Evolutionary conservation across 345 rosid genomes (phyloP), one percentile per base, ranked within the genome.

Genomic region (Fremontodendron californicum): DNA sequence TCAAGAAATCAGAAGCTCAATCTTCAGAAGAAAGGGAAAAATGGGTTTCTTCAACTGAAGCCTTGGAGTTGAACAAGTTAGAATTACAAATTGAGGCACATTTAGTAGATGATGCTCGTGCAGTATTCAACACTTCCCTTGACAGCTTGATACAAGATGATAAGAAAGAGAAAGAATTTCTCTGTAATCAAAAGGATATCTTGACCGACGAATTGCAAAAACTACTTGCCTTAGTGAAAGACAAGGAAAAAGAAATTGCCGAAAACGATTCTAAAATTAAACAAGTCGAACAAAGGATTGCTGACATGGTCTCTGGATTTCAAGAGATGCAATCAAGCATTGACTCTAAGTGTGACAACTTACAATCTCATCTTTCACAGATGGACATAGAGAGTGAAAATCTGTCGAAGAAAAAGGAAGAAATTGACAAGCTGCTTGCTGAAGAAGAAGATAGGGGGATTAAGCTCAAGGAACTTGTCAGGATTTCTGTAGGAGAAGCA

Each of bases 191-290:
- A 86, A 91, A 85, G 80, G 87, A 89, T 31, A 73, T 75, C 37
- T 87, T 94, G 52, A 68, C 81, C 0, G 74, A 81, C 39, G 91
- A 94, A 82, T 88, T 94, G 81, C 84, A 86, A 73, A 79, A 85
- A 72, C 84, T 94, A 42, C 91, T 94, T 78, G 90, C 89, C 77
- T 62, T 92, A 66, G 93, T 92, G 57, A 89, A 80, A 84, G 86
- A 85, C 63, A 94, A 91, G 81, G 93, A 92, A 78, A 85, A 80
- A 71, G 91, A 89, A 90, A 89, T 92, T 48, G 85, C 86, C 0
- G 90, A 89, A 77, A 91, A 92, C 70, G 86, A 91, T 65, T 67
- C 82, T 49, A 86, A 86, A 52, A 87, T 92, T 70, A 79, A 81
- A 86, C 84, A 65, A 19, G 88, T 92, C 43, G 93, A 91, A 65